Evolutionary conservation across 1,139 yeast genomes (phyloP).

Genomic region (Scheffersomyces illinoinensis): DNA sequence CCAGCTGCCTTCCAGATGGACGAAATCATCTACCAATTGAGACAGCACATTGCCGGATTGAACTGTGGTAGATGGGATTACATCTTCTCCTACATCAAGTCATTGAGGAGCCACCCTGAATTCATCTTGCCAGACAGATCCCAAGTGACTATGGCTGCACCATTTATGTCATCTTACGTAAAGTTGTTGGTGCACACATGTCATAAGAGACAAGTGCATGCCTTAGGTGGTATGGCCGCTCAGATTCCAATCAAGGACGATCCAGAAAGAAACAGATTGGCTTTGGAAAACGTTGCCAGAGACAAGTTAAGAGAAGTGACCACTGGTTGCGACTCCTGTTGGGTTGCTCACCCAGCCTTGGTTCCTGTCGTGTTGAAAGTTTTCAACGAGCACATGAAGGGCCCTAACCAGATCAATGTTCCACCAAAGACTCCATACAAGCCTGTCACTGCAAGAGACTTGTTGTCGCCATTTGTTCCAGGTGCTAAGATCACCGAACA

Average conservation of each 20-base stretch:
- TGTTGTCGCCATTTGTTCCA: constrained; percentile 69
- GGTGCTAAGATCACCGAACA: constrained; percentile 67
- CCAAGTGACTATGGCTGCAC: constrained; percentile 28
- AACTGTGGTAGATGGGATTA: constrained; percentile 36
- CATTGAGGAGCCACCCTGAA: constrained; percentile 23
- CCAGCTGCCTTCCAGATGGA: constrained; percentile 36
- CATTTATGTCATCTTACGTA: constrained; percentile 29
- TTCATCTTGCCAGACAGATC: constrained; percentile 27
- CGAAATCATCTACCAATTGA: constrained; percentile 29
- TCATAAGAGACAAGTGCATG: constrained; percentile 32
- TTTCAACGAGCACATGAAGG: constrained; percentile 80
- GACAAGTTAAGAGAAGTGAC: constrained; percentile 59
- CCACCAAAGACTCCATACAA: constrained; percentile 50
- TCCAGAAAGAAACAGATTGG: constrained; percentile 20
- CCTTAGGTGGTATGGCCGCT: constrained; percentile 35
- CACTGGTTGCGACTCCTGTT: constrained; percentile 79
- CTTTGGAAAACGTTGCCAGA: constrained; percentile 25
- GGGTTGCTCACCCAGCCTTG: constrained; percentile 83
- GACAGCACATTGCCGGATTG: constrained; percentile 28
- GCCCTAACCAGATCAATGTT: constrained; percentile 76
- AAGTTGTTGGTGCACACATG: constrained; percentile 27
- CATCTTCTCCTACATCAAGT: constrained; percentile 28
- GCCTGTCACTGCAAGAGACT: constrained; percentile 63
- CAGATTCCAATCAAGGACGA: constrained; percentile 32
- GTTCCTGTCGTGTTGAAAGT: constrained; percentile 75